Base-by-base conservation (phyloP, 352 stramenopile species). In the Phytophthora quininea region DNA sequence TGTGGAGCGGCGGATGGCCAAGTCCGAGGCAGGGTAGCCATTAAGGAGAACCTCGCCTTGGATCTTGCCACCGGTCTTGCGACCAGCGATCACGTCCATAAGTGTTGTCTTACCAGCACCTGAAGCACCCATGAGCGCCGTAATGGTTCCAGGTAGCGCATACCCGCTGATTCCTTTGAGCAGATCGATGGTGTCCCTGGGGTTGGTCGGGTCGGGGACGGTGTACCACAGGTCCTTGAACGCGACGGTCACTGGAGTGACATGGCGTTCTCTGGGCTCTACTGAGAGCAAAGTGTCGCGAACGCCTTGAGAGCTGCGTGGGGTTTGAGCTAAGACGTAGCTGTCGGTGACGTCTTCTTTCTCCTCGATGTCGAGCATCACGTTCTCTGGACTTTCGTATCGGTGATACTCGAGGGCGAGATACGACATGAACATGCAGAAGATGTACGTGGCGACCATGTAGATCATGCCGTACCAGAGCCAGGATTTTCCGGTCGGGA, bases 1-100 rank as follows among this genome's bases (percentile, higher is more conserved):
- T 11, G 76, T 87, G 31, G 52, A 64, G 3, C 77, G 68, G 9
- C 74, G 71, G 32, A 85, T 84, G 9, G 70, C 74, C 1, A 87
- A 38, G 19, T 84, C 68, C 9, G 42, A 69, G 15, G 58, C 70
- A 0, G 64, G 47, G 56, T 87, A 5, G 74, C 66, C 1, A 58
- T 79, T 31, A 4, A 49, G 9, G 14, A 49, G 19, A 8, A 49
- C 29, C 19, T 49, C 12, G 1, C 43, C 43, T 49, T 27, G 43
- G 19, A 49, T 49, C 43, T 49, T 49, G 43, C 43, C 43, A 10
- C 15, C 43, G 3, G 43, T 49, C 43, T 49, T 49, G 43, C 43
- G 43, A 4, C 43, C 43, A 5, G 43, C 43, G 15, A 49, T 49
- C 43, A 49, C 43, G 19, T 49, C 43, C 43, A 49, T 49, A 10